phyloP scores from a whole-genome alignment of 306 rosid species.

The Arachis stenosperma region DNA sequence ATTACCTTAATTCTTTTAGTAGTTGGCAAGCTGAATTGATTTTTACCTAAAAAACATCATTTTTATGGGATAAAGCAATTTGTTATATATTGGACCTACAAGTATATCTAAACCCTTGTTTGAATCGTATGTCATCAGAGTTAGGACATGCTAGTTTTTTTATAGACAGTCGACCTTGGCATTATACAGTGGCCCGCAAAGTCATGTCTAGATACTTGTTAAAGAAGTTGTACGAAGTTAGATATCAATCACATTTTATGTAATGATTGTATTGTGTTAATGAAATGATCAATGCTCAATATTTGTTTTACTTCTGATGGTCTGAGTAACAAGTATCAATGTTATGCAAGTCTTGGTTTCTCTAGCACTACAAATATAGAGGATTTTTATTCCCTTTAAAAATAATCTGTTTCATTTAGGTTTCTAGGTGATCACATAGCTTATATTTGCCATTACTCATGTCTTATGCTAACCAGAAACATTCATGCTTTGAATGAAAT shows the following conservation, averaged over 20 bases:
- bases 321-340: conserved; percentile 6
- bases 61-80: conserved; percentile 5
- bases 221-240: conserved; percentile 23
- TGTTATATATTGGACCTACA: conserved; percentile 18
- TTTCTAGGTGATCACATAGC: conserved; percentile 24
- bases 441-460: conserved; percentile 26
- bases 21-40: conserved; percentile 14
- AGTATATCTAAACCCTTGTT: background rate
- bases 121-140: conserved; percentile 20
- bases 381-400: background rate
- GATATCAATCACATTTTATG: conserved; percentile 25
- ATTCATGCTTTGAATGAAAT: conserved; percentile 15
- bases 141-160: conserved; percentile 26
- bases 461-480: conserved; percentile 10
- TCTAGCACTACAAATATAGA: conserved; percentile 18
- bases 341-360: conserved; percentile 30
- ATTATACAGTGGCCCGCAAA: conserved; percentile 14
- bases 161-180: conserved; percentile 15
- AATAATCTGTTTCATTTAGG: conserved; percentile 11
- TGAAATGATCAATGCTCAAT: background rate
- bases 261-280: too few species aligned
- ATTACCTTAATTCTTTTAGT: conserved; percentile 12
- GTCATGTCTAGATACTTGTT: conserved; percentile 16
- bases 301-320: conserved; percentile 27
- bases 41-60: conserved; percentile 1